Percentiles rank a stretch among this genome's conserved stretches.
These are phyloP conservation scores for Fistulinella prunicolor DNA, from an alignment of 768 basidiomycete species.

Conservation along the genomic window DNA sequence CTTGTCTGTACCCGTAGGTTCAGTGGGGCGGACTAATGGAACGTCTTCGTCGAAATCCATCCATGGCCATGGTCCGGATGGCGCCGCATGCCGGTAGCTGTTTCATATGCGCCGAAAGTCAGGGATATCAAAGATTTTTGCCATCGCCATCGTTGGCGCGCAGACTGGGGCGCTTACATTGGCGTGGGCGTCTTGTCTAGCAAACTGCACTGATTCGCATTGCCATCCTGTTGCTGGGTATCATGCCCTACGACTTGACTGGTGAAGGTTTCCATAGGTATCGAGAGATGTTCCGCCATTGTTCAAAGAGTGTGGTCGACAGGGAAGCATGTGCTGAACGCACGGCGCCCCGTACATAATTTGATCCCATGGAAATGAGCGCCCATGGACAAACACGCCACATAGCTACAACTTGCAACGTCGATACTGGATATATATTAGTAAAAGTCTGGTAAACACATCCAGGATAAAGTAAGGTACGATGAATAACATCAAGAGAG, in stretches of 20 bases:
- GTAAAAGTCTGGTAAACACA: too few species aligned
- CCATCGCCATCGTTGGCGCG: background rate
- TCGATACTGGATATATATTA: too few species aligned
- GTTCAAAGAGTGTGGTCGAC: background rate
- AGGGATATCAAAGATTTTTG: background rate
- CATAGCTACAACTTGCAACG: too few species aligned
- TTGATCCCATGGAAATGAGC: too few species aligned
- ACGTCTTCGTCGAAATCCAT: conserved; percentile 36
- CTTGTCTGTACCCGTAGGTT: background rate
- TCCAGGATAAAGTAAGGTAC: too few species aligned
- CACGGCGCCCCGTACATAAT: background rate
- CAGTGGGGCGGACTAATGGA: background rate
- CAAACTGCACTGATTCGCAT: background rate
- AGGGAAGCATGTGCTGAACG: conserved; percentile 1
- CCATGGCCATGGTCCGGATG: conserved; percentile 43
- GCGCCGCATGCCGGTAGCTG: conserved; percentile 37
- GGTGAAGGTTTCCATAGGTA: conserved; percentile 17
- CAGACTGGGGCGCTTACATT: conserved; percentile 12
- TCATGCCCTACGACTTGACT: background rate
- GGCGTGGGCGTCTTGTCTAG: conserved; percentile 19
- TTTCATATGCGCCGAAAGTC: background rate
- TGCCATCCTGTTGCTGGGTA: background rate
- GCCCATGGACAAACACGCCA: conserved; percentile 10
- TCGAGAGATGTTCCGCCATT: conserved; percentile 18
- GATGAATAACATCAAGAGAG: too few species aligned